Evolutionary conservation across 2,329 filamentous ascomycete species (phyloP).

Genomic region (Aquanectria penicillioides): DNA sequence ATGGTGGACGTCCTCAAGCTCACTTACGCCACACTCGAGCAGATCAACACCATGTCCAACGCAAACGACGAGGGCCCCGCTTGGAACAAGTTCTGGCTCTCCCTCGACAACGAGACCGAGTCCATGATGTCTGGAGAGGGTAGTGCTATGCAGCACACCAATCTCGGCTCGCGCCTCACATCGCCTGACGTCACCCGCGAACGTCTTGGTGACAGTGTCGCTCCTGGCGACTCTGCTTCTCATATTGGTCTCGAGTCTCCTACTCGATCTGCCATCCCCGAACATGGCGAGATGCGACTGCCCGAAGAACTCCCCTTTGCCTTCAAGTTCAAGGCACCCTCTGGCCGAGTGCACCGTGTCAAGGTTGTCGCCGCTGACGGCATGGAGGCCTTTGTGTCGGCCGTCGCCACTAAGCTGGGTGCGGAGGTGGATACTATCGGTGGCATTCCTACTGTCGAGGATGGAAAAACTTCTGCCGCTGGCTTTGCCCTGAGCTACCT

Average conservation of each 20-base stretch:
- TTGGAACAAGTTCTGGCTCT: slow-evolving; percentile 99
- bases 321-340: slow-evolving; percentile 99
- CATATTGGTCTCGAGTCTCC: slow-evolving; percentile 87
- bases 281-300: slow-evolving; percentile 58
- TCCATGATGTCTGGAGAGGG: slow-evolving; percentile 95
- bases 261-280: slow-evolving; percentile 69
- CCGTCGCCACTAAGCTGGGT: slow-evolving; percentile 86
- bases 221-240: slow-evolving; percentile 93
- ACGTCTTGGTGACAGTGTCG: slow-evolving; percentile 80
- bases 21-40: slow-evolving; percentile 96
- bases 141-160: slow-evolving; percentile 73
- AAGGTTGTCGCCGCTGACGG: slow-evolving; percentile 86
- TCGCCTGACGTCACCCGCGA: slow-evolving; percentile 82
- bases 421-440: slow-evolving; percentile 85
- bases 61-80: slow-evolving; percentile 92
- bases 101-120: slow-evolving; percentile 92
- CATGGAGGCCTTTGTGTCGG: slow-evolving; percentile 79
- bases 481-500: slow-evolving; percentile 96
- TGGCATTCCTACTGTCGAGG: slow-evolving; percentile 79
- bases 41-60: slow-evolving; percentile 94
- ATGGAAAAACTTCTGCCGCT: slow-evolving; percentile 78
- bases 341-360: slow-evolving; percentile 90
- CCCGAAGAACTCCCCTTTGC: slow-evolving; percentile 84
- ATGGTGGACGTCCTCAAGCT: slow-evolving; percentile 99
- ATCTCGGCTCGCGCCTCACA: slow-evolving; percentile 77